Evolutionary conservation across 192 early-diverging fungal species (phyloP), one percentile per base, ranked within the genome.

Genomic region (Coemansia sp.): DNA sequence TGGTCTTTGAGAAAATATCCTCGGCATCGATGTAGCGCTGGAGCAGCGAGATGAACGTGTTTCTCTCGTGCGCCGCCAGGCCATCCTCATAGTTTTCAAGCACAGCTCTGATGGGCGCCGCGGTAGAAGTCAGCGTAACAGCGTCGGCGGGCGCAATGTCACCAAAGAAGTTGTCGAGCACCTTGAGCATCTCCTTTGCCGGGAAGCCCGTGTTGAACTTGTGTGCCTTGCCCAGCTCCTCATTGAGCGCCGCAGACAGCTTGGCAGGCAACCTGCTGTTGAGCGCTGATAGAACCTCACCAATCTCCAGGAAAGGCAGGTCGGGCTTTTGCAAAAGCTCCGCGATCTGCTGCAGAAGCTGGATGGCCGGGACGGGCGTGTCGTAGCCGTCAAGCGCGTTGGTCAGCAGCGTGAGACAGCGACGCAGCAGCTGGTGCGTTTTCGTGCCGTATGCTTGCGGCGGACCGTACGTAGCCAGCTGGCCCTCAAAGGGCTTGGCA

Each of bases 401-500:
- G 48, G 91, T 90, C 52, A 95, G 82, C 45, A 85, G 79, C 38
- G 83, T 49, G 61, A 85, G 84, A 23, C 85, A 61, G 45, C 85
- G 84, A 40, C 84, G 75, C 85, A 88, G 91, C 62, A 88, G 83
- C 68, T 98, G 95, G 67, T 95, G 90, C 0, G 91, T 85, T 84
- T 98, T 98, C 62, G 89, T 92, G 61, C 95, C 95, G 56, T 81
- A 78, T 17, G 92, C 82, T 50, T 92, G 90, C 34, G 96, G 92
- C 53, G 91, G 86, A 17, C 93, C 91, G 63, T 87, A 85, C 7
- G 69, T 34, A 9, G 88, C 80, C 25, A 91, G 76, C 75, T 91
- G 88, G 62, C 91, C 91, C 68, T 87, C 88, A 59, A 90, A 99
- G 41, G 89, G 86, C 66, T 87, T 85, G 33, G 97, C 95, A 50